Evolutionary conservation across 2,329 filamentous ascomycete genomes (phyloP).

Genomic region (Sclerotinia glacialis): DNA sequence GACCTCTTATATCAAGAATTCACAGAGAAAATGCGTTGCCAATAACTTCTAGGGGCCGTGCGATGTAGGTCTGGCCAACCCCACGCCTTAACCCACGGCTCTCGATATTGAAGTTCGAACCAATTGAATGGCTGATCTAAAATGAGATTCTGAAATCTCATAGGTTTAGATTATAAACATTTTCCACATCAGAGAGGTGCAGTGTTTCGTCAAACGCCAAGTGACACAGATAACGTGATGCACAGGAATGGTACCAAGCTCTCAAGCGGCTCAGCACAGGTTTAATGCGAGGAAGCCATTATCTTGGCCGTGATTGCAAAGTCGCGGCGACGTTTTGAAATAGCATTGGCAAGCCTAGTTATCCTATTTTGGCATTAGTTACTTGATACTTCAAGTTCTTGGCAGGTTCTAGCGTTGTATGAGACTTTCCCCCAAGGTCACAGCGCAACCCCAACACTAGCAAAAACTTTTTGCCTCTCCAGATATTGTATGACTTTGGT

Average conservation of each 20-base stretch:
- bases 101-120: not conserved
- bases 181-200: not conserved
- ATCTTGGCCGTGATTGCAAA: slow-evolving; percentile 11
- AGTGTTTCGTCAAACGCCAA: slow-evolving; percentile 15
- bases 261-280: not conserved
- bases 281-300: slow-evolving; percentile 7
- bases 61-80: slow-evolving; percentile 14
- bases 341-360: slow-evolving; percentile 3
- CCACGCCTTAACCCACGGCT: not conserved
- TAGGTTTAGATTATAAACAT: not conserved
- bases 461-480: slow-evolving; percentile 5
- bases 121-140: not conserved
- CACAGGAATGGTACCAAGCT: not conserved
- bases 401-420: slow-evolving; percentile 14
- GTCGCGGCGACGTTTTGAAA: slow-evolving; percentile 13
- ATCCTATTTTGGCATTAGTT: slow-evolving; percentile 6
- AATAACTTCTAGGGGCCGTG: slow-evolving; percentile 9
- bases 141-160: not conserved
- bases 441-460: slow-evolving; percentile 8
- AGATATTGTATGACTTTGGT: not conserved
- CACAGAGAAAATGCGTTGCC: not conserved
- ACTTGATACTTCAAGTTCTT: slow-evolving; percentile 12
- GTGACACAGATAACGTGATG: slow-evolving; percentile 18
- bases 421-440: slow-evolving; percentile 7
- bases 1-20: slow-evolving; percentile 21